Conservation (phyloP, 805 yeast genomes). For the Saccharomycopsis selenospora region DNA sequence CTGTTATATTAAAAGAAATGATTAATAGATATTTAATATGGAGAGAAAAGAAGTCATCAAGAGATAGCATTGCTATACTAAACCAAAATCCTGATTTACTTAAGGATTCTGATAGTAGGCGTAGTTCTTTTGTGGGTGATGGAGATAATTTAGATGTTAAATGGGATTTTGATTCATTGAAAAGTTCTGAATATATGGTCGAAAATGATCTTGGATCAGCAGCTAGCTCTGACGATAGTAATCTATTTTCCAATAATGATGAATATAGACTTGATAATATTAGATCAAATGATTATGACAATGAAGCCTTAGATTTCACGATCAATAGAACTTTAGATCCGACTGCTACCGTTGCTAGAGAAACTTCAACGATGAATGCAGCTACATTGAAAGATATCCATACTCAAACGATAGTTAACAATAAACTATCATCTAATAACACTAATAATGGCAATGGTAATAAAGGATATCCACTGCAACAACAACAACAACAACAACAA, state of each 20-base stretch:
- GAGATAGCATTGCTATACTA: conserved; percentile 40
- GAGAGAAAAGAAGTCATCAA: conserved; percentile 58
- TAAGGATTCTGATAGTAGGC: conserved; percentile 20
- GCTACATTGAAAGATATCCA: conserved; percentile 19
- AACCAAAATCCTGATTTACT: conserved; percentile 28
- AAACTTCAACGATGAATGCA: conserved; percentile 9
- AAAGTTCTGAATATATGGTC: conserved; percentile 63
- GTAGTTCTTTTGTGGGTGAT: conserved; percentile 5
- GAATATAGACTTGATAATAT: conserved; percentile 27
- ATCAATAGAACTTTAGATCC: not conserved
- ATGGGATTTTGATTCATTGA: conserved; percentile 87
- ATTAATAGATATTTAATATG: conserved; percentile 65
- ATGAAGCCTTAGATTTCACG: conserved; percentile 4
- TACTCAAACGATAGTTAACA: conserved; percentile 27
- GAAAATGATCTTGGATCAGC: conserved; percentile 53
- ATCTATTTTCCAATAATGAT: conserved; percentile 20
- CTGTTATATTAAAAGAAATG: conserved; percentile 59
- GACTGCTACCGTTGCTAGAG: not conserved
- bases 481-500: conserved; percentile 23
- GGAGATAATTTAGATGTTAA: conserved; percentile 42
- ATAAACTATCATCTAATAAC: conserved; percentile 25
- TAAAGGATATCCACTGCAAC: conserved; percentile 16
- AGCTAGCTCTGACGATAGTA: conserved; percentile 11
- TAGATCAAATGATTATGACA: conserved; percentile 22
- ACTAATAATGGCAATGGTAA: conserved; percentile 29